Percentiles rank a stretch among this genome's conserved stretches.
Evolutionary conservation across 495 filamentous ascomycete species (phyloP).

Genomic region (Aspergillus funiculosus): DNA sequence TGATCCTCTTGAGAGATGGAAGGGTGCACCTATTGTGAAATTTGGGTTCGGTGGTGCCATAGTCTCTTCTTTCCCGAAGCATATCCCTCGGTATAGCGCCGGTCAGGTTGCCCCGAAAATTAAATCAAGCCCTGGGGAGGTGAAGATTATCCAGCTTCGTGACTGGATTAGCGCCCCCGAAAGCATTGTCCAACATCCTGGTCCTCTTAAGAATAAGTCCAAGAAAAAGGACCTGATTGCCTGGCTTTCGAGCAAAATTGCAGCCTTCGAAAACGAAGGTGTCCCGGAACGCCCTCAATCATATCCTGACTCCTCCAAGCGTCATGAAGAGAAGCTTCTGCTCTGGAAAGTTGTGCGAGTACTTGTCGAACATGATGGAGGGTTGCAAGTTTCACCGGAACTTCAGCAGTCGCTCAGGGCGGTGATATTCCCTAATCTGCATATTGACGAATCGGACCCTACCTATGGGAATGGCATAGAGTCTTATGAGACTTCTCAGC

Average conservation of each 20-base stretch:
- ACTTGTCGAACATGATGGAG: conserved; percentile 81
- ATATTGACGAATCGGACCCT: conserved; percentile 29
- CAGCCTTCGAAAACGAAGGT: conserved; percentile 58
- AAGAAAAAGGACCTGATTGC: conserved; percentile 90
- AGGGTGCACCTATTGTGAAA: conserved; percentile 74
- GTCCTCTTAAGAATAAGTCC: conserved; percentile 77
- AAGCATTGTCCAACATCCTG: conserved; percentile 74
- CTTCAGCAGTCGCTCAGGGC: conserved; percentile 68
- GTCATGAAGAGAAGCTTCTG: conserved; percentile 73
- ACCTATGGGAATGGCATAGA: conserved; percentile 19
- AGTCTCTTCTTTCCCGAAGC: conserved; percentile 80
- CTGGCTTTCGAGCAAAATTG: conserved; percentile 75
- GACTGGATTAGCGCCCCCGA: conserved; percentile 64
- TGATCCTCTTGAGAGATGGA: conserved; percentile 83
- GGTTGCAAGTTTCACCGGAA: conserved; percentile 63
- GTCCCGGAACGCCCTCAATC: conserved; percentile 44
- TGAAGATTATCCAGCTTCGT: conserved; percentile 66
- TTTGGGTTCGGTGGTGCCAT: conserved; percentile 86
- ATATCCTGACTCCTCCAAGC: conserved; percentile 54
- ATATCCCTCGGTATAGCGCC: conserved; percentile 78
- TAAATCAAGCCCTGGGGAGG: conserved; percentile 76
- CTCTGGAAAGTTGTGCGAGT: conserved; percentile 82
- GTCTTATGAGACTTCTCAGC: conserved; percentile 27
- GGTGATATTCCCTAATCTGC: conserved; percentile 62
- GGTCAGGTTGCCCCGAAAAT: conserved; percentile 68